These are phyloP conservation scores for Sugiyamaella castrensis DNA, from an alignment of 1,139 yeast species.

Conservation along the genomic window DNA sequence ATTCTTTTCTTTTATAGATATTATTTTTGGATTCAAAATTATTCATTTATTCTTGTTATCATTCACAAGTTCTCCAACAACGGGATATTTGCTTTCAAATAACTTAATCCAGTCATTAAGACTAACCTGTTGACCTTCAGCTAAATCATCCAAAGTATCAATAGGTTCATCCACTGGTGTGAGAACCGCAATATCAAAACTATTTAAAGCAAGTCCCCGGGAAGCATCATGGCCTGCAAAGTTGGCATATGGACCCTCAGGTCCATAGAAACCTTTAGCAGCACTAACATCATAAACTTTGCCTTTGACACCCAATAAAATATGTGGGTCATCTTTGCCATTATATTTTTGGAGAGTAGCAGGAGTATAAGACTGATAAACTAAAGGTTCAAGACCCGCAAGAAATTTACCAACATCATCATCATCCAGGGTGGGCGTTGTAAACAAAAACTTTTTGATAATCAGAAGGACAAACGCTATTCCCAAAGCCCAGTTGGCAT, in stretches of 20 bases:
- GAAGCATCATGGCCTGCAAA: constrained; percentile 98
- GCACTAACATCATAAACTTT: constrained; percentile 80
- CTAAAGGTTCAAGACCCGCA: constrained; percentile 47
- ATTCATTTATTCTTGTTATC: constrained; percentile 21
- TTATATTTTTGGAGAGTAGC: constrained; percentile 66
- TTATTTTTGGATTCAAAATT: not conserved
- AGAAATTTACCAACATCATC: constrained; percentile 15
- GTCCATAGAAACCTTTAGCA: constrained; percentile 89
- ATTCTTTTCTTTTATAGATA: not conserved
- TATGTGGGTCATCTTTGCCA: constrained; percentile 71
- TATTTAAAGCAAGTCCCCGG: constrained; percentile 85
- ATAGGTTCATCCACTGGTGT: constrained; percentile 51
- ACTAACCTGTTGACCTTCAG: constrained; percentile 59
- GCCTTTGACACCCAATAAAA: constrained; percentile 80
- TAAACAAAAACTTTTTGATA: constrained; percentile 37
- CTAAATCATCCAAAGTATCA: constrained; percentile 63
- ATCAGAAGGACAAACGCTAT: constrained; percentile 11
- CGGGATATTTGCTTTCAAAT: constrained; percentile 59
- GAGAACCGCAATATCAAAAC: constrained; percentile 60
- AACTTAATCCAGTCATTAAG: constrained; percentile 82
- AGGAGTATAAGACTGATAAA: constrained; percentile 82
- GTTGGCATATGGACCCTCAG: constrained; percentile 92
- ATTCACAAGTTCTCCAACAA: constrained; percentile 36
- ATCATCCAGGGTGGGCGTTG: constrained; percentile 34
- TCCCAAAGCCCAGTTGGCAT: constrained; percentile 9